A percentile compares a stretch with the other conserved stretches of the same genome.
Conservation (phyloP, 345 rosid species). For the Syzygium jambos region DNA sequence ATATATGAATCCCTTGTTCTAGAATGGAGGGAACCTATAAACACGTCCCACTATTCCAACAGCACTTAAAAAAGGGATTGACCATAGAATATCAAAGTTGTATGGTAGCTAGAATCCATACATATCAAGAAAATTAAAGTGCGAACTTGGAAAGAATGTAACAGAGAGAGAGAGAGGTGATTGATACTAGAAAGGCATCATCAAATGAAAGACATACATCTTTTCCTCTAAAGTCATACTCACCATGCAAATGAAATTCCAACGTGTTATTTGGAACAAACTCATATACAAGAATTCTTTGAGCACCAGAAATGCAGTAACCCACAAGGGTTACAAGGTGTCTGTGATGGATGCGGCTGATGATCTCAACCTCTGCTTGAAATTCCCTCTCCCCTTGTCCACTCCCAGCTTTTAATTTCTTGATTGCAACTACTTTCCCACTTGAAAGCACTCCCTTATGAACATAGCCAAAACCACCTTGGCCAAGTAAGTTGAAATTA, state of each 20-base stretch:
- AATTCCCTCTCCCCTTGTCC: slow-evolving; percentile 67
- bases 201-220: background rate
- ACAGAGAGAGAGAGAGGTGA: background rate
- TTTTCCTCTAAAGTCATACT: slow-evolving; percentile 5
- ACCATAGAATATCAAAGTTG: background rate
- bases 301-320: slow-evolving; percentile 45
- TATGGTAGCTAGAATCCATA: background rate
- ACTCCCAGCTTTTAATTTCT: slow-evolving; percentile 64
- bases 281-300: slow-evolving; percentile 70
- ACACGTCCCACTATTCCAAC: background rate
- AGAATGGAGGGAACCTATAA: background rate
- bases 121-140: background rate
- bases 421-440: slow-evolving; percentile 56
- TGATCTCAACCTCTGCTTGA: slow-evolving; percentile 55
- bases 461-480: slow-evolving; percentile 79
- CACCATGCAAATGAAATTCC: slow-evolving; percentile 68
- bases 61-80: background rate
- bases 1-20: background rate
- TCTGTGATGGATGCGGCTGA: slow-evolving; percentile 57
- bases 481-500: slow-evolving; percentile 42
- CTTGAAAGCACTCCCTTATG: slow-evolving; percentile 53
- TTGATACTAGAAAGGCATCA: background rate
- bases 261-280: slow-evolving; percentile 58
- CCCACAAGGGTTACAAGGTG: slow-evolving; percentile 70
- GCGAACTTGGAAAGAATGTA: background rate